Conservation (phyloP, 1,284 basidiomycete species). For the Cryptococcus jaspeensis region DNA sequence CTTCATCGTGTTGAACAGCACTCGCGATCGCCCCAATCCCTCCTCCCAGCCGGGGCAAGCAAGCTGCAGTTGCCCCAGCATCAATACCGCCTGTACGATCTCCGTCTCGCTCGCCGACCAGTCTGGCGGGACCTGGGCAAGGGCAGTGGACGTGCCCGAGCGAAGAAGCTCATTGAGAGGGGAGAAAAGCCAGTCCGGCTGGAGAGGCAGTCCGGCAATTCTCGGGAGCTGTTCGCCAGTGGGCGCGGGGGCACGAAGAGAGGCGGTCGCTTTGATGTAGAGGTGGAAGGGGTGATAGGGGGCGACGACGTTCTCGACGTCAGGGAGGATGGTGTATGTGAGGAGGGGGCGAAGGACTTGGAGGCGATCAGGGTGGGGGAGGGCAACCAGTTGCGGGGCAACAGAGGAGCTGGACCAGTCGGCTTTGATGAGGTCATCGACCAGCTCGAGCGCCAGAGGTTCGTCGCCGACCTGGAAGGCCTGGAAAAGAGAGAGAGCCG, state of each 20-base stretch:
- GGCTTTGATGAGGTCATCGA: conserved; percentile 42
- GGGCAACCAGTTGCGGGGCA: not conserved
- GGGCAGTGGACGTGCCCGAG: conserved; percentile 70
- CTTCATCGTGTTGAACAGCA: conserved; percentile 78
- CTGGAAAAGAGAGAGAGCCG: conserved; percentile 23
- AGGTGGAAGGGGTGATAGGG: conserved; percentile 41
- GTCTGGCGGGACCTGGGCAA: conserved; percentile 63
- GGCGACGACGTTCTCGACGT: conserved; percentile 39
- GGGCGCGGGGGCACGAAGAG: conserved; percentile 42
- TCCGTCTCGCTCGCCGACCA: conserved; percentile 83
- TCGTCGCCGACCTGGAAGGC: conserved; percentile 47
- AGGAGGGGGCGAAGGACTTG: conserved; percentile 51
- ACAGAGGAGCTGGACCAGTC: conserved; percentile 22
- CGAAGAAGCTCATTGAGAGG: conserved; percentile 79
- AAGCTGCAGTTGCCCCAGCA: conserved; percentile 55
- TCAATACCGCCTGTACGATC: conserved; percentile 66
- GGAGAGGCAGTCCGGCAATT: conserved; percentile 63
- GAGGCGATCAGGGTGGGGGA: conserved; percentile 37
- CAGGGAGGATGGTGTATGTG: conserved; percentile 47
- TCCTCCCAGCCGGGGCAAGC: conserved; percentile 7
- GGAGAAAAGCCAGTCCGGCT: conserved; percentile 68
- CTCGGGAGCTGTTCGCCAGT: conserved; percentile 1
- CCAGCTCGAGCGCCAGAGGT: conserved; percentile 43
- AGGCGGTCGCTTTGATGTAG: conserved; percentile 50
- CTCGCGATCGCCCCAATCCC: conserved; percentile 22